These are phyloP conservation scores for Solanum virginianum DNA, from an alignment of 257 asterid genomes.

Conservation along the genomic window DNA sequence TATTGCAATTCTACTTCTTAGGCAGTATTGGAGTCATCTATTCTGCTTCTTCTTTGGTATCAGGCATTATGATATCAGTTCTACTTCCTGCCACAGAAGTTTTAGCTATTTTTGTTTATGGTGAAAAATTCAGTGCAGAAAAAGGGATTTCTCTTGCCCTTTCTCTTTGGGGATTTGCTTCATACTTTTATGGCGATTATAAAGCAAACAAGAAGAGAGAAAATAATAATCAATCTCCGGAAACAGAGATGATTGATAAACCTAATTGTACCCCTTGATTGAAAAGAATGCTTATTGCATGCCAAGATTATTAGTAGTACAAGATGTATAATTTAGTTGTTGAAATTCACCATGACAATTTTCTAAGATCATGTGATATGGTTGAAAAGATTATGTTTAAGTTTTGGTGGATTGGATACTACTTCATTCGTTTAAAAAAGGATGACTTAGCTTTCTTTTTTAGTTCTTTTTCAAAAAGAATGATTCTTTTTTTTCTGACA, in stretches of 20 bases:
- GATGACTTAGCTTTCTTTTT: too few species aligned
- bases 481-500: too few species aligned
- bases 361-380: too few species aligned
- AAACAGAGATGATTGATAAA: background rate
- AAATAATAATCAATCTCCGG: background rate
- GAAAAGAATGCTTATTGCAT: background rate
- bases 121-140: constrained; percentile 10
- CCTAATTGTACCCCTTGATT: background rate
- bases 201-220: background rate
- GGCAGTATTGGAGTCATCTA: constrained; percentile 12
- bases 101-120: constrained; percentile 7
- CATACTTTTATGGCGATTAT: background rate
- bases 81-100: constrained; percentile 12
- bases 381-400: too few species aligned
- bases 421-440: too few species aligned
- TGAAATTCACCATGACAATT: too few species aligned
- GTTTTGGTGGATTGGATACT: too few species aligned
- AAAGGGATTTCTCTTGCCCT: background rate
- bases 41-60: constrained; percentile 9
- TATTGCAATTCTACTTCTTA: constrained; percentile 13
- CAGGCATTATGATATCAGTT: constrained; percentile 11
- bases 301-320: too few species aligned
- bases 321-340: too few species aligned
- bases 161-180: background rate
- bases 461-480: too few species aligned